These are phyloP conservation scores for Xylaria cubensis DNA, from an alignment of 495 filamentous ascomycete species.

Conservation along the genomic window DNA sequence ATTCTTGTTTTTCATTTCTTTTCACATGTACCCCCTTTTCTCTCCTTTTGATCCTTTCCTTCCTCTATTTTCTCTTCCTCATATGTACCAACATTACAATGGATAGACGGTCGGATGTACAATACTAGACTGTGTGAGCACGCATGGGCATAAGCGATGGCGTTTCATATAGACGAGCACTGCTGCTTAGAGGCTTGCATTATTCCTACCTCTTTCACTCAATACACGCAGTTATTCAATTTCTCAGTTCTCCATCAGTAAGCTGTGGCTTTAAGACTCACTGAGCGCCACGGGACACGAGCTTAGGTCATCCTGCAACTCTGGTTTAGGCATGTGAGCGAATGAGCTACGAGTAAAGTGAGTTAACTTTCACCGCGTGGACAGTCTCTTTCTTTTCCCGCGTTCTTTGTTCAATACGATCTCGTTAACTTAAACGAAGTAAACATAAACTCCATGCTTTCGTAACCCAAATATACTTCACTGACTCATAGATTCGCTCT, in stretches of 20 bases:
- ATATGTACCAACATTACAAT: not conserved
- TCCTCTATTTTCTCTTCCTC: not conserved
- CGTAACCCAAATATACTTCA: not conserved
- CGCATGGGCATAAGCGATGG: constrained; percentile 13
- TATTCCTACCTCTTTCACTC: constrained; percentile 1
- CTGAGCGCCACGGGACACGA: not conserved
- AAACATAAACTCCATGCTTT: not conserved
- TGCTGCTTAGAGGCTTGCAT: not conserved
- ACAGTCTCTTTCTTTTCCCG: not conserved
- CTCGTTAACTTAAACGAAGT: not conserved
- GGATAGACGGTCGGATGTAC: not conserved
- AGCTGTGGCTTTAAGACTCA: not conserved
- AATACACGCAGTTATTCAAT: constrained; percentile 9
- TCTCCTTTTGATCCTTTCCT: not conserved
- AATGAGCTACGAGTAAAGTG: not conserved
- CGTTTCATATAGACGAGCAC: constrained; percentile 20
- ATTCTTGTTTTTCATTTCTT: not conserved
- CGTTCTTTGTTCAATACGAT: not conserved
- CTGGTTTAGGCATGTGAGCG: not conserved
- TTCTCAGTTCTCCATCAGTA: not conserved
- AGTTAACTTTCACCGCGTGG: not conserved
- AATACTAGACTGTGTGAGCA: not conserved
- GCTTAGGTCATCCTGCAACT: not conserved
- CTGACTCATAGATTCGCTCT: not conserved
- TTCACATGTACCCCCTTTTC: not conserved